These are phyloP conservation scores for Diaporthe humulicola DNA, from an alignment of 2,329 filamentous ascomycete genomes.

Conservation along the genomic window DNA sequence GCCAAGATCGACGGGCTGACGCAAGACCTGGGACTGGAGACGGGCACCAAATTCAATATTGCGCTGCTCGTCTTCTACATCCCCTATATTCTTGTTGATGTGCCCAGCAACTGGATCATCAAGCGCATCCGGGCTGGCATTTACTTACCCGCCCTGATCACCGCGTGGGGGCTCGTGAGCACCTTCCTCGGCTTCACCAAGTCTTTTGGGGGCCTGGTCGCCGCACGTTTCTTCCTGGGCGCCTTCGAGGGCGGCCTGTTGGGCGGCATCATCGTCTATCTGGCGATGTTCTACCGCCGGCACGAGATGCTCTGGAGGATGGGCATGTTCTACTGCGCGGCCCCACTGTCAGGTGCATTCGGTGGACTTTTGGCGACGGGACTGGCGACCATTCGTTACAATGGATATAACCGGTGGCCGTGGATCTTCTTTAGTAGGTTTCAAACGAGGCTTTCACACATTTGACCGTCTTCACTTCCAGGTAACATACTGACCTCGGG, in stretches of 20 bases:
- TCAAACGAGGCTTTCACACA: no score
- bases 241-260: slow-evolving; percentile 70
- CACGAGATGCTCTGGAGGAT: slow-evolving; percentile 61
- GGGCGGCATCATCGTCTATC: slow-evolving; percentile 69
- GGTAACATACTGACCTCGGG: neutral
- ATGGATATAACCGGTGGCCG: slow-evolving; percentile 55
- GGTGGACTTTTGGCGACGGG: slow-evolving; percentile 72
- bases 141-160: slow-evolving; percentile 76
- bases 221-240: slow-evolving; percentile 61
- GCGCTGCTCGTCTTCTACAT: slow-evolving; percentile 75
- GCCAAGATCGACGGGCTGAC: slow-evolving; percentile 61
- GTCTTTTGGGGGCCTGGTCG: slow-evolving; percentile 44
- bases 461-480: neutral
- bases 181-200: slow-evolving; percentile 45
- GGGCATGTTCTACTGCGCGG: slow-evolving; percentile 77
- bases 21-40: slow-evolving; percentile 60
- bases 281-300: slow-evolving; percentile 69
- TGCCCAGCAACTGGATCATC: slow-evolving; percentile 74
- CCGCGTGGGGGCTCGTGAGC: slow-evolving; percentile 52
- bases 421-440: slow-evolving; percentile 62
- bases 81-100: slow-evolving; percentile 76
- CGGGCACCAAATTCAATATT: slow-evolving; percentile 70
- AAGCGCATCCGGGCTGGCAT: slow-evolving; percentile 73
- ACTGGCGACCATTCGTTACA: slow-evolving; percentile 64
- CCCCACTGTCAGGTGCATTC: slow-evolving; percentile 76